Conservation (phyloP, 2,329 filamentous ascomycete genomes). For the Cladophialophora yegresii region DNA sequence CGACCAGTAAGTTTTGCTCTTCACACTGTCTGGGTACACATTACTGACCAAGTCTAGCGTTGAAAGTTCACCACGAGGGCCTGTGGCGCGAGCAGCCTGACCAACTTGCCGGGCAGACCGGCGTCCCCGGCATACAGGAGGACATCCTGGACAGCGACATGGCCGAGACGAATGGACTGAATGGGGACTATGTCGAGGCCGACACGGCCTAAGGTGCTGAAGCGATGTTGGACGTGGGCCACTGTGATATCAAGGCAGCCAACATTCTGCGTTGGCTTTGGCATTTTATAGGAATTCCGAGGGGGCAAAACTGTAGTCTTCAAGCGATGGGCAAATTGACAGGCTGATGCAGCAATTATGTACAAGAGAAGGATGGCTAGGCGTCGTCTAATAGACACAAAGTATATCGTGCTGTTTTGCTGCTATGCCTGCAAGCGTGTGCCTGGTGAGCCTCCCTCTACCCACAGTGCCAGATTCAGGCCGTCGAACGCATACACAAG, state of each 20-base stretch:
- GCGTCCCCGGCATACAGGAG: slow-evolving; percentile 30
- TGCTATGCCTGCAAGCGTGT: too few relatives aligned
- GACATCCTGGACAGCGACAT: slow-evolving; percentile 34
- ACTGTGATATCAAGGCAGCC: too few relatives aligned
- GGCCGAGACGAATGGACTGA: slow-evolving; percentile 26
- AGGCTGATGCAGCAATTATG: background rate
- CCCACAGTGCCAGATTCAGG: slow-evolving; percentile 9
- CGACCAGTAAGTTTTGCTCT: slow-evolving; percentile 36
- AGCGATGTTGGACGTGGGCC: background rate
- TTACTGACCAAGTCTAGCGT: slow-evolving; percentile 26
- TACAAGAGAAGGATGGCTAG: slow-evolving; percentile 1
- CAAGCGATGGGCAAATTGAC: slow-evolving; percentile 9
- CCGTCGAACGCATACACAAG: background rate
- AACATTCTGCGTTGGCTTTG: background rate
- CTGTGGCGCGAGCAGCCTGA: slow-evolving; percentile 31
- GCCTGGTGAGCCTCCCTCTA: background rate
- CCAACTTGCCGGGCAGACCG: slow-evolving; percentile 31
- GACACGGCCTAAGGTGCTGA: slow-evolving; percentile 19
- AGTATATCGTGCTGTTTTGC: background rate
- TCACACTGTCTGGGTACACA: background rate
- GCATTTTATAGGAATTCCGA: background rate
- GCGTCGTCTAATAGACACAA: background rate
- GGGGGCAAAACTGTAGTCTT: background rate
- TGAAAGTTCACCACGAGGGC: slow-evolving; percentile 37
- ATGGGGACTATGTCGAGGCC: slow-evolving; percentile 22